Evolutionary conservation across 1,284 basidiomycete genomes (phyloP), one percentile per base, ranked within the genome.

Genomic region (Chalciporus piperatoides): DNA sequence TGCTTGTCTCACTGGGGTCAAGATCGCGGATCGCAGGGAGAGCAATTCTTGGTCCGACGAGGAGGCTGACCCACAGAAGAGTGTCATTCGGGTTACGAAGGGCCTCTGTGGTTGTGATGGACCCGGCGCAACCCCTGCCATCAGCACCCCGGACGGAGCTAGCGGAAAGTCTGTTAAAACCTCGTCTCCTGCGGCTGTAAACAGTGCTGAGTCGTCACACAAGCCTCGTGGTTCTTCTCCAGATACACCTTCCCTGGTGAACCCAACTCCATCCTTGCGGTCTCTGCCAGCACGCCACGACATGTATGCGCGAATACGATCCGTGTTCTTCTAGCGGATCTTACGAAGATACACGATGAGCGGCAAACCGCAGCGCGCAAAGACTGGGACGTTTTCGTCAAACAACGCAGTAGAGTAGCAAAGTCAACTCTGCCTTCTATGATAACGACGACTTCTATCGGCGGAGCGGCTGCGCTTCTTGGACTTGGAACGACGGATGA

Each of bases 341-440:
- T 98, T 33, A 92, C 83, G 2, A 81, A 82, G 51, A 87, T 94
- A 42, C 94, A 98, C 62, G 93, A 98, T 60, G 70, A 81, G 54
- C 82, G 86, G 45, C 94, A 99, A 63, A 71, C 75, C 6, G 70
- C 77, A 8, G 86, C 86, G 55, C 77, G 86, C 53, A 81, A 82
- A 51, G 86, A 89, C 48, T 99, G 97, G 96, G 92, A 97, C 58
- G 76, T 73, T 0, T 97, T 97, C 67, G 80, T 98, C 14, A 82
- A 79, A 54, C 81, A 81, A 68, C 70, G 85, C 46, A 76, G 70
- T 58, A 77, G 80, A 59, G 71, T 69, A 6, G 39, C 55, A 15
- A 65, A 68, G 27, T 37, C 43, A 8, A 21, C 40, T 17, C n/a
- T 54, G 2, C 45, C 56, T 6, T 40, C 46, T 2, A 24, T 52